phyloP scores from a whole-genome alignment of 2,329 filamentous ascomycete genomes.

The Diplodia seriata region DNA sequence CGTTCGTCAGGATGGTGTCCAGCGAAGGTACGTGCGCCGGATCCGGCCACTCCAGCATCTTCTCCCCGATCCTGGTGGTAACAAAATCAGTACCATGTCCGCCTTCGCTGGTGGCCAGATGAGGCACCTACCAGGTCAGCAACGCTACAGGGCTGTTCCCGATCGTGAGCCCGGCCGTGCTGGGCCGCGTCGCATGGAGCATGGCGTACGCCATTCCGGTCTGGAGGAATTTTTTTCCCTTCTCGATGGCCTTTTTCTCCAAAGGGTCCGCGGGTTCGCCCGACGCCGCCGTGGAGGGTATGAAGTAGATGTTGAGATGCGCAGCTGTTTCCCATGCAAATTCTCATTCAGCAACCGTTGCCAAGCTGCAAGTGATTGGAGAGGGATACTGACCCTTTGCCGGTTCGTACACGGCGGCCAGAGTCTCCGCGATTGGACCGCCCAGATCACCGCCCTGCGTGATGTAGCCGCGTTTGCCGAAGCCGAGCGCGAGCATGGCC shows the following conservation, averaged over 20 bases:
- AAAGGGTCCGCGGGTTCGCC: constrained; percentile 22
- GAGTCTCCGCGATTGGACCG: constrained; percentile 51
- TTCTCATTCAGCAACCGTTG: not conserved
- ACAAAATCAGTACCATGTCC: constrained; percentile 39
- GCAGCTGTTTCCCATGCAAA: not conserved
- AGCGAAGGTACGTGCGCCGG: constrained; percentile 43
- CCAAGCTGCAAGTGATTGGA: constrained; percentile 3
- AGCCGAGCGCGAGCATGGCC: constrained; percentile 62
- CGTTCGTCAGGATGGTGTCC: constrained; percentile 57
- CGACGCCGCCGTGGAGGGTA: no score
- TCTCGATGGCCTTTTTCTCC: constrained; percentile 51
- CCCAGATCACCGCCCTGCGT: constrained; percentile 66
- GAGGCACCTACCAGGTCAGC: constrained; percentile 56
- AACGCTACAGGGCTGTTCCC: constrained; percentile 62
- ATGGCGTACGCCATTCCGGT: constrained; percentile 58
- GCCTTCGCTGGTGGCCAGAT: not conserved
- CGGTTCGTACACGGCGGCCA: constrained; percentile 48
- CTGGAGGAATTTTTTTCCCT: constrained; percentile 49
- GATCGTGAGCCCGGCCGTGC: constrained; percentile 64
- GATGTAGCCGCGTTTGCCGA: constrained; percentile 58
- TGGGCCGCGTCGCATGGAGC: constrained; percentile 62
- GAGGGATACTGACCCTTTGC: constrained; percentile 35
- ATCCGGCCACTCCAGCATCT: constrained; percentile 61
- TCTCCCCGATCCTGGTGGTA: constrained; percentile 55
- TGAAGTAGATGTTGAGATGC: not conserved